Base-by-base conservation (phyloP, 2,329 filamentous ascomycete species). In the Lasiodiplodia citricola region DNA sequence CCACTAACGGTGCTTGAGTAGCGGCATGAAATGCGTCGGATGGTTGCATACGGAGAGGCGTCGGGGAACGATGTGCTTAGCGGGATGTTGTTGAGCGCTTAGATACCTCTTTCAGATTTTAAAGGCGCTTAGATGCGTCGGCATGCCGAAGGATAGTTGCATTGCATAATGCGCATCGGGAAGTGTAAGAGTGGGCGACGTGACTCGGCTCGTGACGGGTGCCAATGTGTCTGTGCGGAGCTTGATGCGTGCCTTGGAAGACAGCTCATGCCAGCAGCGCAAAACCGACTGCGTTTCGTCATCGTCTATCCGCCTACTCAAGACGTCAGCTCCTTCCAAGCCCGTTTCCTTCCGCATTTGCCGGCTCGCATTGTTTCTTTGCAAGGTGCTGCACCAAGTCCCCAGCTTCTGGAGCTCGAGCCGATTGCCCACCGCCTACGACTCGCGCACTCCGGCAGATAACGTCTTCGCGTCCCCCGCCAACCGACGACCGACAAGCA, bases 1-100 rank as follows among this genome's bases (percentile, higher is more conserved):
- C 73, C 6, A 13, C 60, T 5, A 37, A 70, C 71, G 70, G 71
- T 72, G 25, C 60, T 71, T 44, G 74, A 72, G 70, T 8, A 37
- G 38, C 54, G 62, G 70, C 28, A 37, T 14, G 25, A 31, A 21
- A 18, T 14, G 18, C 41, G 58, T 47, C 10, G 60, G 60, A 56
- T 35, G 63, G 44, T 37, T 54, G 63, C 51, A 66, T 66, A 41
- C 18, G 25, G 41, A 62, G 23, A 55, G 62, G 62, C 62, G 50
- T 55, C 28, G 58, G 23, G 18, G 44, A 8, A 31, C 28, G 60
- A 35, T 64, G 47, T 38, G 16, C 8, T 56, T 66, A 51, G 63
- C 50, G 37, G 25, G 25, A 23, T 23, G 35, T 28, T 66, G 4
- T 31, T 38, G 51, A 56, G 50, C 38, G 52, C n/a, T 56, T 66